Evolutionary conservation across 192 early-diverging fungal genomes (phyloP), one percentile per base, ranked within the genome.

Genomic region (Coemansia sp.): DNA sequence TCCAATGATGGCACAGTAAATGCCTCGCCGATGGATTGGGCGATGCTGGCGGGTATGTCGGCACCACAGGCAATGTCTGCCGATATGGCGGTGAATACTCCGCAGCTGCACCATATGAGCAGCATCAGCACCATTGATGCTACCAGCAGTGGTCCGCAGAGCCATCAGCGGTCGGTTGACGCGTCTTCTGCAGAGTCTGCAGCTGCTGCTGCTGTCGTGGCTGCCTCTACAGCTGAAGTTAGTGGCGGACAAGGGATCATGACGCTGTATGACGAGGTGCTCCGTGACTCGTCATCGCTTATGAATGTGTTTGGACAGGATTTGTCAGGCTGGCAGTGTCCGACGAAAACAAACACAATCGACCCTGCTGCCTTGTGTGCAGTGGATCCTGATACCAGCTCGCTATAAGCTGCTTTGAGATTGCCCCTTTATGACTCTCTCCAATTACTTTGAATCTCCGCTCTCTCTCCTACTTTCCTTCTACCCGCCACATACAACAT

Each of bases 361-460:
- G 74, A 78, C 39, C 74, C 74, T 35, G 74, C 74, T 14, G 74
- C 74, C 63, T 49, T 78, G 59, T 78, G 74, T 61, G 74, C 74
- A 44, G 74, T 78, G 15, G 74, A 78, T 48, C 74, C 74, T n/a
- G 74, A 78, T 20, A 30, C 74, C 52, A 68, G 53, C 43, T 54
- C 64, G 36, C 59, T 78, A 14, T 72, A 61, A 65, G 53, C 6
- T 21, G 46, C 33, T 33, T 14, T n/a, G 26, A 6, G 13, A 30
- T 9, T 2, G 26, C 7, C 7, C 11, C 46, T 30, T n/a, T 21
- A 30, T 23, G 16, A 11, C 44, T 40, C 23, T 54, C 39, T 26
- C 2, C 47, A 15, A 18, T 9, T 40, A 18, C 39, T 23, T 18
- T 35, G 33, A 35, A 33, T 45, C 14, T 21, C 20, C 55, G 10